Evolutionary conservation across 495 filamentous ascomycete genomes (phyloP).

Genomic region (Apodospora peruviana): DNA sequence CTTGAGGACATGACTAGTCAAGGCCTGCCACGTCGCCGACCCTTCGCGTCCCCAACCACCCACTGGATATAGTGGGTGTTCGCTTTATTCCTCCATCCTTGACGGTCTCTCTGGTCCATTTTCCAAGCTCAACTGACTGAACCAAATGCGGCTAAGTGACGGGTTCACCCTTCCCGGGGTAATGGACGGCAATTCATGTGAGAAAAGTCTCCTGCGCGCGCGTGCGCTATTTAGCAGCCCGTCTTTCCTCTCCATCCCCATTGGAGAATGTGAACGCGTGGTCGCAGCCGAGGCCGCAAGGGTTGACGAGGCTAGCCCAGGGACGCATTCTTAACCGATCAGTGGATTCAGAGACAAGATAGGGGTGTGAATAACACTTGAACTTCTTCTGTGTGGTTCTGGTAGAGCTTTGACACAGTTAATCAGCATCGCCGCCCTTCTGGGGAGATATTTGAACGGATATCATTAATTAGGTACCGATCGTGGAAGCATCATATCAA

Average conservation of each 20-base stretch:
- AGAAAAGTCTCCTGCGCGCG: slow-evolving; percentile 23
- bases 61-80: background rate
- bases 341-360: background rate
- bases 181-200: slow-evolving; percentile 26
- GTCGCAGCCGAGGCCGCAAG: slow-evolving; percentile 11
- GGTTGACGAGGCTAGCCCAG: background rate
- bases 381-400: no score
- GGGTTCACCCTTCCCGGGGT: slow-evolving; percentile 1
- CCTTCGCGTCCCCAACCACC: slow-evolving; percentile 14
- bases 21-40: slow-evolving; percentile 23
- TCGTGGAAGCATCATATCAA: no score
- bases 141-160: slow-evolving; percentile 2
- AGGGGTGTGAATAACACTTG: no score
- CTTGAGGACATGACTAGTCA: slow-evolving; percentile 19
- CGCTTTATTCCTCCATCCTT: slow-evolving; percentile 8
- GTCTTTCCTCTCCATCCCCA: slow-evolving; percentile 1
- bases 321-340: background rate
- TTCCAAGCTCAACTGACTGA: no score
- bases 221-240: slow-evolving; percentile 9
- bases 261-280: slow-evolving; percentile 7
- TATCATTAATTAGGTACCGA: no score
- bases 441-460: no score
- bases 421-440: no score
- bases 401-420: no score
- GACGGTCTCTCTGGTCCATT: no score